Evolutionary conservation across 2,329 filamentous ascomycete species (phyloP).

Genomic region (Ophiocordyceps camponoti-saundersi): DNA sequence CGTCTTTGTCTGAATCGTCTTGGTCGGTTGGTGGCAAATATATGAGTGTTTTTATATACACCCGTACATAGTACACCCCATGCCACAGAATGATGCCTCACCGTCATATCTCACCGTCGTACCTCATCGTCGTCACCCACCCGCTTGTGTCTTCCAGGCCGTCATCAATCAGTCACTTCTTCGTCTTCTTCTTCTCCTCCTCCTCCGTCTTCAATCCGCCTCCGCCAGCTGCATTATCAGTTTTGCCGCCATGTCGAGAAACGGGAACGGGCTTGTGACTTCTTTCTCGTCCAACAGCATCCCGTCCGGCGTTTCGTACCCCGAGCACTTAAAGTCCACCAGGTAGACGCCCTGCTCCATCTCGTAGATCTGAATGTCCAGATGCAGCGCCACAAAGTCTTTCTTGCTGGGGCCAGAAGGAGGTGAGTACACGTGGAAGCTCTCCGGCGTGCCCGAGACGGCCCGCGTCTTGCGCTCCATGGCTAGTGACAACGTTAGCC

Average conservation of each 20-base stretch:
- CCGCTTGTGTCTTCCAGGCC: no score
- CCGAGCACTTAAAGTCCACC: conserved; percentile 96
- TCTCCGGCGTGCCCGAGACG: conserved; percentile 11
- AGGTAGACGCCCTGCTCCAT: conserved; percentile 87
- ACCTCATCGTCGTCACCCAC: neutral
- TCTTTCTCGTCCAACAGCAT: conserved; percentile 78
- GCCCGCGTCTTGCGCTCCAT: conserved; percentile 2
- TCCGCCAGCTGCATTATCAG: conserved; percentile 88
- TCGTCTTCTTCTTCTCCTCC: neutral
- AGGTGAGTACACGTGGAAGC: conserved; percentile 21
- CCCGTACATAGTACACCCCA: neutral
- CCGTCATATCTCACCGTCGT: neutral
- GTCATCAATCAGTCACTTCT: neutral
- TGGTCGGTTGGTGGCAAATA: no score
- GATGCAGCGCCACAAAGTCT: conserved; percentile 75
- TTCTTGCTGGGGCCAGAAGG: conserved; percentile 21
- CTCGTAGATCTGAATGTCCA: conserved; percentile 91
- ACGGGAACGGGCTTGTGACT: conserved; percentile 87
- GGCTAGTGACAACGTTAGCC: conserved; percentile 1
- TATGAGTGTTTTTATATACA: no score
- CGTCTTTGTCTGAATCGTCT: no score
- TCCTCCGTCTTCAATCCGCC: conserved; percentile 34
- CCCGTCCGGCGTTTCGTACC: conserved; percentile 70
- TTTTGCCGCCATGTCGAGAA: conserved; percentile 81
- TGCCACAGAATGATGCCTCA: neutral